These are phyloP conservation scores for Dryadomyces quercus-mongolicae DNA, from an alignment of 2,329 filamentous ascomycete species.

Conservation along the genomic window DNA sequence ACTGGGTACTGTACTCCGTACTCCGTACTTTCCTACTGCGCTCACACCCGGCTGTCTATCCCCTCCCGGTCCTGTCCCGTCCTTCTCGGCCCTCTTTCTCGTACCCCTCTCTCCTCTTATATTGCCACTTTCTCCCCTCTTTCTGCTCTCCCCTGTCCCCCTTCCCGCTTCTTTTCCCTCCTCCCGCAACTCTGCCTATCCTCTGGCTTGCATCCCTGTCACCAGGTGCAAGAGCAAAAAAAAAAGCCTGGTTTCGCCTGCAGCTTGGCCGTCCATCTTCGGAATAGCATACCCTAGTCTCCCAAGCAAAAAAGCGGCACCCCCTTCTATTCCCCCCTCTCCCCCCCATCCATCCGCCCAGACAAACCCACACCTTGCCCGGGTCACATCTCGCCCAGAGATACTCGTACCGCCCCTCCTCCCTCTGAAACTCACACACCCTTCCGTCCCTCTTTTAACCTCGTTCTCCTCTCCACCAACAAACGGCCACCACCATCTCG, in stretches of 20 bases:
- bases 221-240: neutral
- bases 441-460: neutral
- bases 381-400: neutral
- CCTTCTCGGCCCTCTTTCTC: neutral
- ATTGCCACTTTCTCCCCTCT: neutral
- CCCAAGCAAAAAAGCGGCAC: neutral
- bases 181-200: neutral
- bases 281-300: neutral
- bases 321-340: neutral
- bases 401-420: neutral
- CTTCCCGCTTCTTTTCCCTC: neutral
- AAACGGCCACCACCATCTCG: neutral
- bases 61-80: neutral
- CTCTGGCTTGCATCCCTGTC: neutral
- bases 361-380: neutral
- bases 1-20: neutral
- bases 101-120: constrained; percentile 1
- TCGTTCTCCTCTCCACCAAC: neutral
- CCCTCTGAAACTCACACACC: constrained; percentile 2
- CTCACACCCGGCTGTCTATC: neutral
- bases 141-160: neutral
- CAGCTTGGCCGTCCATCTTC: neutral
- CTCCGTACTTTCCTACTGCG: neutral
- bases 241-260: constrained; percentile 1
- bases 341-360: neutral